Conservation (phyloP, 805 yeast species). For the Candida endomychidarum region DNA sequence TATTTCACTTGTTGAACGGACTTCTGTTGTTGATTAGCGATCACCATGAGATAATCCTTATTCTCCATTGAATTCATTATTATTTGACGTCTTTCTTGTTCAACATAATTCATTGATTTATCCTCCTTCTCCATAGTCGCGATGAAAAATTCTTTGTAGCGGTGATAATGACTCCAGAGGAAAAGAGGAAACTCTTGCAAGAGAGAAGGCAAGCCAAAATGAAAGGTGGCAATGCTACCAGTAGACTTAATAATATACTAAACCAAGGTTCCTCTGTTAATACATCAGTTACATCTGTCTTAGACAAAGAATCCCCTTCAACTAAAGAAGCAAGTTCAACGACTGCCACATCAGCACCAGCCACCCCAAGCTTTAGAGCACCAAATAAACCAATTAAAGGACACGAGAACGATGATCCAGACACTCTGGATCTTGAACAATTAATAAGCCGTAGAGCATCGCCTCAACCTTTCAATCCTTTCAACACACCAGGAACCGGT, state of each 20-base stretch:
- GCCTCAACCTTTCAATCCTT: slow-evolving; percentile 9
- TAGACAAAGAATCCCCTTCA: slow-evolving; percentile 24
- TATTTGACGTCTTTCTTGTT: slow-evolving; percentile 31
- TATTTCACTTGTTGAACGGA: slow-evolving; percentile 43
- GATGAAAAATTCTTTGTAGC: slow-evolving; percentile 5
- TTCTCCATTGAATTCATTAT: slow-evolving; percentile 42
- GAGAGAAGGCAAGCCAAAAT: slow-evolving; percentile 68
- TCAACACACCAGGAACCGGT: not conserved
- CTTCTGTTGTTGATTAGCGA: slow-evolving; percentile 42
- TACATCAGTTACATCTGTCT: slow-evolving; percentile 32
- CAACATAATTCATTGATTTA: slow-evolving; percentile 24
- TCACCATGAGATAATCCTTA: slow-evolving; percentile 18
- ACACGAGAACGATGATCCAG: slow-evolving; percentile 37
- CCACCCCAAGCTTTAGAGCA: not conserved
- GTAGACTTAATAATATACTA: slow-evolving; percentile 48
- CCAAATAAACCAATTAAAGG: slow-evolving; percentile 7
- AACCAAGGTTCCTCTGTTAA: slow-evolving; percentile 41
- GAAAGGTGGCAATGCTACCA: slow-evolving; percentile 53
- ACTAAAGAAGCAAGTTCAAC: not conserved
- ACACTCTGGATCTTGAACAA: slow-evolving; percentile 36
- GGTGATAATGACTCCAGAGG: slow-evolving; percentile 39
- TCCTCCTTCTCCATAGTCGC: slow-evolving; percentile 10
- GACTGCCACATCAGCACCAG: not conserved
- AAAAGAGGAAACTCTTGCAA: slow-evolving; percentile 55
- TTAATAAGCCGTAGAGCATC: slow-evolving; percentile 15